A percentile compares a stretch with the other conserved stretches of the same genome.
Evolutionary conservation across 1,139 yeast species (phyloP).

Genomic region (Geotrichum macrosporum): DNA sequence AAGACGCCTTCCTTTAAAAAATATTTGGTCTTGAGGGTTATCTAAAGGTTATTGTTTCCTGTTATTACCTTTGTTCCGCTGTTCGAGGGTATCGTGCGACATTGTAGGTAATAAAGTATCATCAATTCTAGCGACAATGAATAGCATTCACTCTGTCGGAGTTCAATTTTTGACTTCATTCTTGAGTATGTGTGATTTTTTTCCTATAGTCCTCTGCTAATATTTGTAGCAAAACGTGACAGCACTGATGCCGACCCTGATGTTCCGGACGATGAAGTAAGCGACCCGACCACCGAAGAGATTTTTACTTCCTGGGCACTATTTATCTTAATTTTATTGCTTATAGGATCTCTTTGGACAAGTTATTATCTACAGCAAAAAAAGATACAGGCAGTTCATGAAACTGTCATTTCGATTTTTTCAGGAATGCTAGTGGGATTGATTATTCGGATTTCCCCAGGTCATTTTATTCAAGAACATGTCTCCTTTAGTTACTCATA

Average conservation of each 20-base stretch:
- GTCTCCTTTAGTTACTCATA: slow-evolving; percentile 93
- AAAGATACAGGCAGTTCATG: slow-evolving; percentile 90
- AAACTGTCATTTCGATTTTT: slow-evolving; percentile 90
- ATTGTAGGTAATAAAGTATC: background rate
- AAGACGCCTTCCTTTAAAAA: too few species aligned
- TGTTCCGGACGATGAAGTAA: slow-evolving; percentile 53
- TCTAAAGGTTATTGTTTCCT: too few species aligned
- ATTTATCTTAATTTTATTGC: slow-evolving; percentile 72
- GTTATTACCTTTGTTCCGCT: too few species aligned
- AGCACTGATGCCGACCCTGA: slow-evolving; percentile 42
- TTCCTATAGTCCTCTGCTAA: slow-evolving; percentile 1
- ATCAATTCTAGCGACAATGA: slow-evolving; percentile 1
- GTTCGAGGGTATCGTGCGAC: background rate
- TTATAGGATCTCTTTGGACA: slow-evolving; percentile 91
- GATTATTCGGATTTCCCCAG: slow-evolving; percentile 83
- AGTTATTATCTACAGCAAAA: slow-evolving; percentile 89
- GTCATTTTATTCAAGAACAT: slow-evolving; percentile 94
- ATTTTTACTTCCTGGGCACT: slow-evolving; percentile 97
- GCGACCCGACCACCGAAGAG: slow-evolving; percentile 94
- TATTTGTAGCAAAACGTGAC: slow-evolving; percentile 31
- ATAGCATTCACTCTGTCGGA: slow-evolving; percentile 10
- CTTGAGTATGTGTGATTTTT: slow-evolving; percentile 16
- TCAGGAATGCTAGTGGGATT: slow-evolving; percentile 96
- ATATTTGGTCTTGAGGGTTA: too few species aligned
- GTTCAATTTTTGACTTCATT: slow-evolving; percentile 18